Conservation (phyloP, 2,329 filamentous ascomycete species). For the Teratosphaeria zuluensis region DNA sequence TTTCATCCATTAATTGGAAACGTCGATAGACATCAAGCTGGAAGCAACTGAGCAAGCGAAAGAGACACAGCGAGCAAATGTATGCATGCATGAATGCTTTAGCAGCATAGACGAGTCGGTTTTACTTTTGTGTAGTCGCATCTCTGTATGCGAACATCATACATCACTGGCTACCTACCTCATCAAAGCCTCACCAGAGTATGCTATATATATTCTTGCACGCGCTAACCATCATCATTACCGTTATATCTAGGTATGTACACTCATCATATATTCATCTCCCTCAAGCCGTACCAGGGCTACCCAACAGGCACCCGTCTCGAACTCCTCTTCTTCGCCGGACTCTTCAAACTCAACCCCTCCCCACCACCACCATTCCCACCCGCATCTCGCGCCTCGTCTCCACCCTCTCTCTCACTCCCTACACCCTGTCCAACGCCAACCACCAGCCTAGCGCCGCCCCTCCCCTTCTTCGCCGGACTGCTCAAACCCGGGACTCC, state of each 20-base stretch:
- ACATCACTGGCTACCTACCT: background rate
- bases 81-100: background rate
- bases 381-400: too few relatives aligned
- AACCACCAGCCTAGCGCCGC: constrained; percentile 15
- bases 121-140: background rate
- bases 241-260: too few relatives aligned
- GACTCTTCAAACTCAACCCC: constrained; percentile 11
- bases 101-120: too few relatives aligned
- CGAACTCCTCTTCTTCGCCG: constrained; percentile 17
- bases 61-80: background rate
- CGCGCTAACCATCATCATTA: too few relatives aligned
- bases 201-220: too few relatives aligned
- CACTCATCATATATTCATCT: too few relatives aligned
- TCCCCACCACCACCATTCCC: background rate
- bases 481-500: constrained; percentile 5
- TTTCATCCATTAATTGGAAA: background rate
- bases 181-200: too few relatives aligned
- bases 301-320: background rate
- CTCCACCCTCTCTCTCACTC: background rate
- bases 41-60: background rate
- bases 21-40: background rate
- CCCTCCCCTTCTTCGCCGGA: constrained; percentile 25
- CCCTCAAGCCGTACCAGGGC: too few relatives aligned
- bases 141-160: background rate
- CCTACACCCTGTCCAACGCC: background rate